Evolutionary conservation across 257 asterid species (phyloP), one percentile per base, ranked within the genome.

Genomic region (Solanum megistacrolobum): DNA sequence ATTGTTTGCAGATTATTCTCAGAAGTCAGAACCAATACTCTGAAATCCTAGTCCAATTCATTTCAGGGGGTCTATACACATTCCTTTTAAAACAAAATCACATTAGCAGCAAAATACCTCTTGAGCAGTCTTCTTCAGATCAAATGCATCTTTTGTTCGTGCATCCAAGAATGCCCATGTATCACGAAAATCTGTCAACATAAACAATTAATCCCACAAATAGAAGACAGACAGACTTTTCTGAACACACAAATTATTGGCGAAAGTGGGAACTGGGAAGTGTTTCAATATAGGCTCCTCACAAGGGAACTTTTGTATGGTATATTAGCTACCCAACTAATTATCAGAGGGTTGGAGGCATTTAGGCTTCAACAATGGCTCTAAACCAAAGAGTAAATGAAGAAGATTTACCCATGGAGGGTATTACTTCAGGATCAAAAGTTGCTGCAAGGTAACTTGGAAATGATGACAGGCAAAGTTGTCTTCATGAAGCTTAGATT

Each of bases 101-200:
- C 73, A 75, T 9, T 20, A 48, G 71, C 16, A 75, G 72, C 38
- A 83, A 32, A 84, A 71, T 92, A 96, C 99, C 99, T 97, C 99
- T 86, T 92, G 96, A 88, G 92, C 92, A 55, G 96, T 88, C 90
- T 96, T 97, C 78, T 92, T 94, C 38, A 96, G 88, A 91, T 97
- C 98, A 92, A 97, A 96, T 60, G 96, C 98, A 87, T 95, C 98
- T 90, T 92, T 94, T 76, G 96, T 89, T 88, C 98, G 93, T 41
- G 87, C 95, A 58, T 94, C 94, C 95, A 97, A 87, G 94, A 96
- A 96, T 27, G 87, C 90, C 99, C 99, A 97, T 48, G 99, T 96
- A 83, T 95, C 98, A 89, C 91, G 94, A 86, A 93, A 93, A 92
- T 93, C 99, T 97, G 84, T 73, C 86, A 75, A 88, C 86, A 72